A percentile compares a stretch with the other conserved stretches of the same genome.
phyloP scores from a whole-genome alignment of 345 rosid species.

The Populus nigra region DNA sequence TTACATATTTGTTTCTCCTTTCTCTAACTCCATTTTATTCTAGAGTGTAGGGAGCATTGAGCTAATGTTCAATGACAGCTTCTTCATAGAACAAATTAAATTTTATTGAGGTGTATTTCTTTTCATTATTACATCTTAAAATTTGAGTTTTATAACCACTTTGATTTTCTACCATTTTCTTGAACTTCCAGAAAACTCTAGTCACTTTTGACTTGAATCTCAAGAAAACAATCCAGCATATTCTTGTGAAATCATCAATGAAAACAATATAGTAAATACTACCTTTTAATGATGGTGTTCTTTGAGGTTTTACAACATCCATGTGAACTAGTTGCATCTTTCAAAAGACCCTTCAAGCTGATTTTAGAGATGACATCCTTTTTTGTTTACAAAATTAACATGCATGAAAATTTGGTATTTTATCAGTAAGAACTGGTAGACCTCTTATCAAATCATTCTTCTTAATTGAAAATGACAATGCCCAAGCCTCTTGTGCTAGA shows the following conservation, averaged over 20 bases:
- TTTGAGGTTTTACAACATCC: not conserved
- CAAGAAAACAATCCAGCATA: not conserved
- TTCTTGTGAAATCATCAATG: not conserved
- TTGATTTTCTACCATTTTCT: slow-evolving; percentile 3
- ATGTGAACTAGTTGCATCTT: slow-evolving; percentile 11
- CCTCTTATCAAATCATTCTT: not conserved
- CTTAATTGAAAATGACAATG: not conserved
- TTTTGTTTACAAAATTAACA: slow-evolving; percentile 4
- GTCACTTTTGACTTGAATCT: too few relatives aligned
- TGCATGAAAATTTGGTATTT: not conserved
- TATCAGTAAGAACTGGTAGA: not conserved
- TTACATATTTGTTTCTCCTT: not conserved
- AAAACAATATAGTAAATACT: not conserved
- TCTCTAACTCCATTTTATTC: not conserved
- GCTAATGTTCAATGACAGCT: slow-evolving; percentile 4
- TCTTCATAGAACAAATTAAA: not conserved
- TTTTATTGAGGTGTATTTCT: not conserved
- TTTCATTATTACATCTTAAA: not conserved
- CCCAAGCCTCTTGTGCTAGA: not conserved
- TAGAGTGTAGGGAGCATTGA: slow-evolving; percentile 9
- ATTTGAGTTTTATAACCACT: not conserved
- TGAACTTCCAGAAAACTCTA: not conserved
- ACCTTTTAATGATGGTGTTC: not conserved
- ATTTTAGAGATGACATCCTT: not conserved
- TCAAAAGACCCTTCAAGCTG: not conserved